These are phyloP conservation scores for Fomitiporia mediterranea DNA, from an alignment of 1,284 basidiomycete species.

Conservation along the genomic window DNA sequence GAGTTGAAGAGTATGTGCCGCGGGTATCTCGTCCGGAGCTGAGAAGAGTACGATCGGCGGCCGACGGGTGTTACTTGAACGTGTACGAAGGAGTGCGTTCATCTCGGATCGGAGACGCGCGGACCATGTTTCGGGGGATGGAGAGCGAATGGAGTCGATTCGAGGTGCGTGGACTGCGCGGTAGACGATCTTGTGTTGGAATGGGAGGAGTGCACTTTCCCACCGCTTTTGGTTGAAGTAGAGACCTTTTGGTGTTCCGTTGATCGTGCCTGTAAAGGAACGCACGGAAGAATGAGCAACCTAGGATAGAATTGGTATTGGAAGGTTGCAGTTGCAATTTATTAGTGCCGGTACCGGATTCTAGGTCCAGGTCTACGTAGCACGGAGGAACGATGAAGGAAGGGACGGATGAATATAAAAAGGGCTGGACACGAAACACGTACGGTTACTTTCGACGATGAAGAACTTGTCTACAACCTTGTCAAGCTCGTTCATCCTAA, in stretches of 20 bases:
- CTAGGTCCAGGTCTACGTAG: no score
- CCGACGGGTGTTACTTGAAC: conserved; percentile 13
- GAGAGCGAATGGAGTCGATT: conserved; percentile 21
- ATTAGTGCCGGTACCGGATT: no score
- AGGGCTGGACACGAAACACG: no score
- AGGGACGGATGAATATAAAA: no score
- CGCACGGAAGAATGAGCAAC: neutral
- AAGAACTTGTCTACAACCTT: conserved; percentile 35
- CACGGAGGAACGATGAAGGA: no score
- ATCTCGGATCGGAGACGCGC: conserved; percentile 15
- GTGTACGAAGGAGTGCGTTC: conserved; percentile 9
- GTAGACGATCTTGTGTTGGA: conserved; percentile 27
- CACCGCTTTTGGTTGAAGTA: conserved; percentile 25
- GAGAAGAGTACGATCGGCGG: conserved; percentile 33
- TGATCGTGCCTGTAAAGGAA: conserved; percentile 22
- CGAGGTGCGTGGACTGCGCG: conserved; percentile 13
- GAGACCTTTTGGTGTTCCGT: conserved; percentile 31
- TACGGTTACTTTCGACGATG: conserved; percentile 35
- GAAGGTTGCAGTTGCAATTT: no score
- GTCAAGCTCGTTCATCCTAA: conserved; percentile 36
- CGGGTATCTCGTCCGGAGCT: conserved; percentile 41
- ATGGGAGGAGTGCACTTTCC: conserved; percentile 24
- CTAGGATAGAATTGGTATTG: no score
- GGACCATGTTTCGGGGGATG: conserved; percentile 21
- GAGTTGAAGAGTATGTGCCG: conserved; percentile 32